Evolutionary conservation across 208 protist genomes (phyloP), one percentile per base, ranked within the genome.

Genomic region (Leishmania gerbilli): DNA sequence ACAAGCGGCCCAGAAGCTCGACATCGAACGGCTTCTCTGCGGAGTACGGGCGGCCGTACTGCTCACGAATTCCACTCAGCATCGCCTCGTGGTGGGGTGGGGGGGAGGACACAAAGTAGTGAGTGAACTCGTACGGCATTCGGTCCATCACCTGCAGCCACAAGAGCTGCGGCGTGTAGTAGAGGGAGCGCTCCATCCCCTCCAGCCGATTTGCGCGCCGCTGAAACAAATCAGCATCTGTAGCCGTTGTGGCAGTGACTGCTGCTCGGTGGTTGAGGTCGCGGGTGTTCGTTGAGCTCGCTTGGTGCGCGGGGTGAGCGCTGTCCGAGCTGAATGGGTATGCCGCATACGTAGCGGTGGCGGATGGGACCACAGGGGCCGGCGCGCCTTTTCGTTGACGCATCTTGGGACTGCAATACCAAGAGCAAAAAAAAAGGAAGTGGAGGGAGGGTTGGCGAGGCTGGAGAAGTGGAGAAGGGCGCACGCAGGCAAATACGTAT

Each of bases 1-100:
- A 95, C 40, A 95, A 79, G 7, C 76, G 84, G 21, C 76, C 40
- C 53, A 95, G 81, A 81, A 92, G 65, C 45, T 82, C 76, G 58
- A 90, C 79, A 76, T 95, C 84, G 24, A 42, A 79, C 7, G 62
- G 37, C 7, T 74, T 71, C 40, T 77, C 64, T 2, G 51, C 67
- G 17, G 71, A 9, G 83, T 89, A 94, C 24, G 83, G 68, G 2
- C 82, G 69, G 34, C 86, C 81, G 78, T 88, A 77, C 24, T 60
- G 42, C 31, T 88, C 81, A 51, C 82, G 65, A 27, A 92, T 76
- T 7, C 74, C 71, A 3, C 65, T 62, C 13, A 91, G 78, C 79
- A 90, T 83, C 34, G 47, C 58, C 51, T 81, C 68, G 45, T 87
- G 77, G 21, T 86, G 77, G 0, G 71, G 79, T 24, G 68, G 60